phyloP scores from a whole-genome alignment of 495 filamentous ascomycete species.

The Penicillium paxilli region DNA sequence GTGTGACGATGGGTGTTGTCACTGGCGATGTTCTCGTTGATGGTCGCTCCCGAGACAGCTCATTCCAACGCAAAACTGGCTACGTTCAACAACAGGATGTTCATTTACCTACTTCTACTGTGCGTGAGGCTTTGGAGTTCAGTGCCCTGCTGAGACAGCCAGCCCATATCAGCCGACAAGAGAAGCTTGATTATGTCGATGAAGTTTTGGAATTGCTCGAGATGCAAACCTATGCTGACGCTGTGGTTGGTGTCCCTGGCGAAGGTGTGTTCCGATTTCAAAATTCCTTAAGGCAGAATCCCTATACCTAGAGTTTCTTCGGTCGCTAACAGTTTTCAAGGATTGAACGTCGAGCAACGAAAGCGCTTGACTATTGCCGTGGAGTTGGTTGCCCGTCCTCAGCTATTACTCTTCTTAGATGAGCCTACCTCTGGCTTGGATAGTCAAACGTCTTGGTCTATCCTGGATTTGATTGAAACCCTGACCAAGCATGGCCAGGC shows the following conservation, averaged over 20 bases:
- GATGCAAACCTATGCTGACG: constrained; percentile 86
- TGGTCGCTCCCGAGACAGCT: constrained; percentile 68
- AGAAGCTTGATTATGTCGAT: constrained; percentile 86
- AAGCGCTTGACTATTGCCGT: constrained; percentile 4
- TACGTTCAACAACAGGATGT: constrained; percentile 97
- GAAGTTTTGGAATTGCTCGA: constrained; percentile 87
- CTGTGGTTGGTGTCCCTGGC: constrained; percentile 82
- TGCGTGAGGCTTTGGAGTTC: constrained; percentile 79
- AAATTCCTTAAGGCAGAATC: neutral
- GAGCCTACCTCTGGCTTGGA: constrained; percentile 60
- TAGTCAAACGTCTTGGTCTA: constrained; percentile 66
- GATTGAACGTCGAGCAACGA: constrained; percentile 73
- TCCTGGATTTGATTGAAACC: constrained; percentile 74
- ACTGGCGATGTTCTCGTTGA: constrained; percentile 84
- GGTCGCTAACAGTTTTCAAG: neutral
- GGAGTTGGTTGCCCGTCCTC: neutral
- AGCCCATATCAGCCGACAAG: constrained; percentile 59
- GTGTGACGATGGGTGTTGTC: constrained; percentile 84
- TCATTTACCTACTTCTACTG: constrained; percentile 79
- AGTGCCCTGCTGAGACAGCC: constrained; percentile 84
- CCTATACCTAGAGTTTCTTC: neutral
- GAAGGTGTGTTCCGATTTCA: constrained; percentile 52
- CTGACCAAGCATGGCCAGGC: constrained; percentile 83
- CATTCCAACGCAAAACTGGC: constrained; percentile 87
- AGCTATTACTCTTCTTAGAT: constrained; percentile 33